These are phyloP conservation scores for Chaetomiaceae sp. DNA, from an alignment of 2,329 filamentous ascomycete genomes.

Conservation along the genomic window DNA sequence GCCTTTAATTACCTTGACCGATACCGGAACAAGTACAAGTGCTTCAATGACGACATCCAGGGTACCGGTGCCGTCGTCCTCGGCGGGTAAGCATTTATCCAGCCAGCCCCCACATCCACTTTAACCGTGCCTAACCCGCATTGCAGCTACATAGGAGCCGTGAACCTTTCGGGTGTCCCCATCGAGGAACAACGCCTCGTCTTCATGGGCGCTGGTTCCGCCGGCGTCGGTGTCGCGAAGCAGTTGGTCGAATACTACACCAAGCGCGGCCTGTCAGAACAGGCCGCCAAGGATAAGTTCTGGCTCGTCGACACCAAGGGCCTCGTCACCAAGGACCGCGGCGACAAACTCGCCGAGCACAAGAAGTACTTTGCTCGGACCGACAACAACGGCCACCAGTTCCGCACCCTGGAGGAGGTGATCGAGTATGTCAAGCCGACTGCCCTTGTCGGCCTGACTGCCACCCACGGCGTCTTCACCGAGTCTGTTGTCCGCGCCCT, in stretches of 20 bases:
- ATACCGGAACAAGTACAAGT: constrained; percentile 84
- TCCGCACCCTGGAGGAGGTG: constrained; percentile 80
- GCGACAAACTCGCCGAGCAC: constrained; percentile 90
- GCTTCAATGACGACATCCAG: constrained; percentile 99
- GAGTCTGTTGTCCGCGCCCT: constrained; percentile 74
- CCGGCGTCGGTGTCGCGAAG: constrained; percentile 95
- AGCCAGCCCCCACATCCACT: neutral
- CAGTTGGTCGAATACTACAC: constrained; percentile 98
- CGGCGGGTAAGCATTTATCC: constrained; percentile 55
- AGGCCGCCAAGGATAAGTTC: constrained; percentile 85
- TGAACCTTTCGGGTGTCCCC: constrained; percentile 80
- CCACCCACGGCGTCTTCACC: constrained; percentile 91
- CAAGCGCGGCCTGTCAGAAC: constrained; percentile 81
- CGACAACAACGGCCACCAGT: constrained; percentile 63
- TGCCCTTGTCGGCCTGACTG: constrained; percentile 89
- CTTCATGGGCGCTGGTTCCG: constrained; percentile 93
- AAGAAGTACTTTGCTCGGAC: constrained; percentile 66
- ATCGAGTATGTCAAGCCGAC: constrained; percentile 94
- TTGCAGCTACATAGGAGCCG: constrained; percentile 58
- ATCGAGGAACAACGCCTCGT: constrained; percentile 88
- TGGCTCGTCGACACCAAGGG: constrained; percentile 97
- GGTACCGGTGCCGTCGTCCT: constrained; percentile 94
- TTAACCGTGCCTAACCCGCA: neutral
- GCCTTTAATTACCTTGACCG: constrained; percentile 90
- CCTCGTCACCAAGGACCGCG: constrained; percentile 86